Percentiles rank a stretch among this genome's conserved stretches.
phyloP scores from a whole-genome alignment of 2,329 filamentous ascomycete genomes.

The Magnaporthiopsis poae region DNA sequence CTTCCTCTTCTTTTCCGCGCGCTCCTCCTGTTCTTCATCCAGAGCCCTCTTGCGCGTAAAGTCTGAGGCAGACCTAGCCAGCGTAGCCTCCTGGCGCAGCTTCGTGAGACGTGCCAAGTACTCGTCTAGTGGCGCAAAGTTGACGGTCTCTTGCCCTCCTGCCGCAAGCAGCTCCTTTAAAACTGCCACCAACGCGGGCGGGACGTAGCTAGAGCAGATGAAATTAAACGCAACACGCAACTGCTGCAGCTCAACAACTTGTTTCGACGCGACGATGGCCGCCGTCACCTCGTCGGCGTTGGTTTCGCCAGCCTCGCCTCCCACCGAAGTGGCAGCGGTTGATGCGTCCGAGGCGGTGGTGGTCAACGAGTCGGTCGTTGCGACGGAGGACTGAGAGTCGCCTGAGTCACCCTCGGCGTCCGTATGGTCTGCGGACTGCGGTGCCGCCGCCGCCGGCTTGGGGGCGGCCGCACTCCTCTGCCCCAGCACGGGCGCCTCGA shows the following conservation, averaged over 20 bases:
- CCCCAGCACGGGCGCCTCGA: slow-evolving; percentile 67
- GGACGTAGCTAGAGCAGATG: slow-evolving; percentile 52
- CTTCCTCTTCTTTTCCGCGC: slow-evolving; percentile 72
- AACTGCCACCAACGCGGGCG: slow-evolving; percentile 29
- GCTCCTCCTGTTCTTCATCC: slow-evolving; percentile 58
- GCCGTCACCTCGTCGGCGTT: slow-evolving; percentile 23
- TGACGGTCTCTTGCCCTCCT: slow-evolving; percentile 25
- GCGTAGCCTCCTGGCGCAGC: slow-evolving; percentile 60
- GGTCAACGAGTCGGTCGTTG: slow-evolving; percentile 25
- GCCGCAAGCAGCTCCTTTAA: slow-evolving; percentile 32
- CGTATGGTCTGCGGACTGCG: neutral
- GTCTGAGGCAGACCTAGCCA: slow-evolving; percentile 57
- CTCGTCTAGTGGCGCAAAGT: slow-evolving; percentile 62
- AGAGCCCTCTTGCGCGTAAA: slow-evolving; percentile 59
- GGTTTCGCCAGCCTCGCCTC: slow-evolving; percentile 5
- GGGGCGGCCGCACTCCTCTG: slow-evolving; percentile 40
- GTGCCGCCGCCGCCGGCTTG: slow-evolving; percentile 26
- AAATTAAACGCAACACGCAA: slow-evolving; percentile 56
- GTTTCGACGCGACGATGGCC: slow-evolving; percentile 35
- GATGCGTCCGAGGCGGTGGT: slow-evolving; percentile 30
- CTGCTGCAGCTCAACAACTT: slow-evolving; percentile 51
- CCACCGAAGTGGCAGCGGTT: slow-evolving; percentile 36
- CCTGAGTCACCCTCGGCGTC: slow-evolving; percentile 6
- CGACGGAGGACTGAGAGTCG: slow-evolving; percentile 33
- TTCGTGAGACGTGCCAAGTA: slow-evolving; percentile 59